phyloP scores from a whole-genome alignment of 805 yeast species.

The Candida xyloterini region DNA sequence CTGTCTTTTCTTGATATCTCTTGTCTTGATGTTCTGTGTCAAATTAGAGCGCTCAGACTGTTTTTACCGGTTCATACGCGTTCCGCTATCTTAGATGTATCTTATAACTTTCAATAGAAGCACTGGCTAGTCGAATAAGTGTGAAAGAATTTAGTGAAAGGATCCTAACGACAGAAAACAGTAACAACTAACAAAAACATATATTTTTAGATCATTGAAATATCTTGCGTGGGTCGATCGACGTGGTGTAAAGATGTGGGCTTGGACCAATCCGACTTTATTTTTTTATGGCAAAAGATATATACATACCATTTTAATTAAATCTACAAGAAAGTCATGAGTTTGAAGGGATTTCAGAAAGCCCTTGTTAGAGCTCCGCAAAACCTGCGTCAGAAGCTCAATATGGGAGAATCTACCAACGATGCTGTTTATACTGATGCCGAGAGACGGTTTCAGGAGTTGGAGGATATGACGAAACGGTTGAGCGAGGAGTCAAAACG shows the following conservation, averaged over 20 bases:
- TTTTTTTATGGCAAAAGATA: constrained; percentile 3
- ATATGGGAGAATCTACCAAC: constrained; percentile 74
- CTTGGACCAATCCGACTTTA: not conserved
- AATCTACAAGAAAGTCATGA: constrained; percentile 48
- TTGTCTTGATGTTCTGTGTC: not conserved
- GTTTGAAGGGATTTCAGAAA: constrained; percentile 84
- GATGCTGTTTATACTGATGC: constrained; percentile 95
- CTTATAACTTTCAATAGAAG: not conserved
- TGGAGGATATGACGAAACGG: constrained; percentile 86
- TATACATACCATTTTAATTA: not conserved
- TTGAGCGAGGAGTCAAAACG: constrained; percentile 86
- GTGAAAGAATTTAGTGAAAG: not conserved
- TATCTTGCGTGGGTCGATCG: constrained; percentile 9
- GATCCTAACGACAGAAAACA: constrained; percentile 4
- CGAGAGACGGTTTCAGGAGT: constrained; percentile 90
- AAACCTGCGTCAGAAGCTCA: constrained; percentile 80
- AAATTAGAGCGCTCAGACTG: not conserved
- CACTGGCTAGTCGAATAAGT: not conserved
- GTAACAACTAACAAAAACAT: constrained; percentile 2
- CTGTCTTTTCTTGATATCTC: not conserved
- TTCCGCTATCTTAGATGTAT: not conserved
- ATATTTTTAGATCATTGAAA: constrained; percentile 5
- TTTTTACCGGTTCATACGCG: not conserved
- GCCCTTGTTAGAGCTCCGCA: constrained; percentile 88
- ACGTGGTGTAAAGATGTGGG: constrained; percentile 7